Conservation (phyloP, 2,329 filamentous ascomycete species). For the Fusarium lateritium region DNA sequence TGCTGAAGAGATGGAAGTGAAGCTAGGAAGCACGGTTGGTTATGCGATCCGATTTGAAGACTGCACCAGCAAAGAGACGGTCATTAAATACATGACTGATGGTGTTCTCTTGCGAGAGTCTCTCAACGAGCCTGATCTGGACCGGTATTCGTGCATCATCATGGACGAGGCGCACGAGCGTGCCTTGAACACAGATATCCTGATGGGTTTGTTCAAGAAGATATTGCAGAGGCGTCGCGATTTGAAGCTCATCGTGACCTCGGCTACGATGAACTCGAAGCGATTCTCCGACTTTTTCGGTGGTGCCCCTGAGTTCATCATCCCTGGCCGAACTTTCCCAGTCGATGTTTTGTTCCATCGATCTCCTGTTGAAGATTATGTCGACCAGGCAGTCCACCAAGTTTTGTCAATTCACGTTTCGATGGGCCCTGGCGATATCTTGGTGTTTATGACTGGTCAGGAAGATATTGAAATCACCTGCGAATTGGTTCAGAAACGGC, state of each 20-base stretch:
- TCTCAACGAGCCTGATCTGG: slow-evolving; percentile 90
- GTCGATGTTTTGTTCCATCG: slow-evolving; percentile 97
- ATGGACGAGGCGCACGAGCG: slow-evolving; percentile 99
- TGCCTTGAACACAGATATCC: slow-evolving; percentile 94
- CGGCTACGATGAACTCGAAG: slow-evolving; percentile 98
- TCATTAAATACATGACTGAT: slow-evolving; percentile 99
- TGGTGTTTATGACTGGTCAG: slow-evolving; percentile 99
- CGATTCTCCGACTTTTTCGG: slow-evolving; percentile 97
- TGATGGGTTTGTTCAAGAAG: slow-evolving; percentile 99
- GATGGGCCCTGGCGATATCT: slow-evolving; percentile 91
- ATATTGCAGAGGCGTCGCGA: slow-evolving; percentile 90
- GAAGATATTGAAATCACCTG: slow-evolving; percentile 99
- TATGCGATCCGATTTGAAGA: slow-evolving; percentile 99
- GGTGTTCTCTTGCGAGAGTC: slow-evolving; percentile 95
- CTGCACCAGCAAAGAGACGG: slow-evolving; percentile 94
- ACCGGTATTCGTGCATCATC: slow-evolving; percentile 97
- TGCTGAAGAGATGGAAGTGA: slow-evolving; percentile 97
- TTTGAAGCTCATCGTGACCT: slow-evolving; percentile 96
- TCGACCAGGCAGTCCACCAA: slow-evolving; percentile 96
- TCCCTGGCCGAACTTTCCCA: slow-evolving; percentile 95
- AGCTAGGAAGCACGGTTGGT: slow-evolving; percentile 87
- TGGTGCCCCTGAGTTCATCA: slow-evolving; percentile 95
- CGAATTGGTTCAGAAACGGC: slow-evolving; percentile 88
- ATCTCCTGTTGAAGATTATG: slow-evolving; percentile 96
- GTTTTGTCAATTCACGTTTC: slow-evolving; percentile 96